phyloP scores from a whole-genome alignment of 345 rosid species.

The Salix purpurea region DNA sequence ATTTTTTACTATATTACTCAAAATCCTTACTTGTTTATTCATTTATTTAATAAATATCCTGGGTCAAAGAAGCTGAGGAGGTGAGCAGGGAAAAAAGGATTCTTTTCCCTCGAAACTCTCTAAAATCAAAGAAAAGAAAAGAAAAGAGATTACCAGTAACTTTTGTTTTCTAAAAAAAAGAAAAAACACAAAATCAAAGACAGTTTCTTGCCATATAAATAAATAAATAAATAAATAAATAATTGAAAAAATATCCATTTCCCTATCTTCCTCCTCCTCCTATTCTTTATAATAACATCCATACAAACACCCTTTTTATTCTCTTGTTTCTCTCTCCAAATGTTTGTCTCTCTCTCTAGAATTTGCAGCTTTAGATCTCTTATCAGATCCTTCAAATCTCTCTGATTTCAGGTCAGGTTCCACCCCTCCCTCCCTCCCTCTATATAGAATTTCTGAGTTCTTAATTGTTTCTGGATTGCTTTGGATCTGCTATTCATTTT shows the following conservation, averaged over 20 bases:
- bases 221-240: neutral
- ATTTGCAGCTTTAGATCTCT: constrained; percentile 13
- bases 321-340: neutral
- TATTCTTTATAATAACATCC: neutral
- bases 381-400: constrained; percentile 1
- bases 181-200: neutral
- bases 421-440: neutral
- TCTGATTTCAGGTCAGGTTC: constrained; percentile 6
- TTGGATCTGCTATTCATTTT: neutral
- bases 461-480: neutral
- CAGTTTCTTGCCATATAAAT: neutral
- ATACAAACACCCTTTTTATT: neutral
- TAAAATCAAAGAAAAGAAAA: neutral
- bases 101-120: neutral
- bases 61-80: neutral
- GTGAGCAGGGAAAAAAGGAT: neutral
- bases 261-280: neutral
- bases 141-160: neutral
- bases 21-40: no score
- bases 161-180: neutral
- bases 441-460: neutral
- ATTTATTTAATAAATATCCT: no score
- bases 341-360: constrained; percentile 16
- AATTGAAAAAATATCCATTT: constrained; percentile 1
- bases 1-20: no score